Evolutionary conservation across 805 yeast species (phyloP).

Genomic region (Cephaloascus albidus): DNA sequence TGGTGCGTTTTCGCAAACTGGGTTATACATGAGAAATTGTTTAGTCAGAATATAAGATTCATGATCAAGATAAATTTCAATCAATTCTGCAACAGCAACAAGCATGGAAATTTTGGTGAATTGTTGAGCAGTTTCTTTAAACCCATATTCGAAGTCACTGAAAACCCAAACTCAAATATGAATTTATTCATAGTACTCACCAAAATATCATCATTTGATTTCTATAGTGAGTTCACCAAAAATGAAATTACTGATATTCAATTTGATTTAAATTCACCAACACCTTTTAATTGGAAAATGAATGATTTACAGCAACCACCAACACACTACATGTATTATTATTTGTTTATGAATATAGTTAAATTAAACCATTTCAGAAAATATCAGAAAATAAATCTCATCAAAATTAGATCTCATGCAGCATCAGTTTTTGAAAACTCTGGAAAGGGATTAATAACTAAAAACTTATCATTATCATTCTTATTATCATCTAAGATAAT

Average conservation of each 20-base stretch:
- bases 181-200: constrained; percentile 19
- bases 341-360: constrained; percentile 14
- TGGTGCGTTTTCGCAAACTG: constrained; percentile 24
- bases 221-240: constrained; percentile 13
- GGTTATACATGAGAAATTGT: constrained; percentile 23
- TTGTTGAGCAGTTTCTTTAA: constrained; percentile 19
- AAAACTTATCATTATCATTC: constrained; percentile 7
- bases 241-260: constrained; percentile 5
- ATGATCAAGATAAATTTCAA: background rate
- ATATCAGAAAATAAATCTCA: constrained; percentile 6
- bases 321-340: constrained; percentile 25
- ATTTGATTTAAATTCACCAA: constrained; percentile 7
- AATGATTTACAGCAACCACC: no score
- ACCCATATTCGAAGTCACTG: constrained; percentile 17
- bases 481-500: constrained; percentile 11
- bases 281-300: constrained; percentile 8
- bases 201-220: constrained; percentile 19
- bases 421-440: constrained; percentile 11
- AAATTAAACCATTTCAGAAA: constrained; percentile 10
- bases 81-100: background rate
- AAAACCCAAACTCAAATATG: constrained; percentile 11
- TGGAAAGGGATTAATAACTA: constrained; percentile 14
- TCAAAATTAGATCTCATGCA: constrained; percentile 11
- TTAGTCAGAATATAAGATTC: constrained; percentile 23
- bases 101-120: constrained; percentile 14